Base-by-base conservation (phyloP, 2,329 filamentous ascomycete genomes). In the Rugonectria rugulosa region DNA sequence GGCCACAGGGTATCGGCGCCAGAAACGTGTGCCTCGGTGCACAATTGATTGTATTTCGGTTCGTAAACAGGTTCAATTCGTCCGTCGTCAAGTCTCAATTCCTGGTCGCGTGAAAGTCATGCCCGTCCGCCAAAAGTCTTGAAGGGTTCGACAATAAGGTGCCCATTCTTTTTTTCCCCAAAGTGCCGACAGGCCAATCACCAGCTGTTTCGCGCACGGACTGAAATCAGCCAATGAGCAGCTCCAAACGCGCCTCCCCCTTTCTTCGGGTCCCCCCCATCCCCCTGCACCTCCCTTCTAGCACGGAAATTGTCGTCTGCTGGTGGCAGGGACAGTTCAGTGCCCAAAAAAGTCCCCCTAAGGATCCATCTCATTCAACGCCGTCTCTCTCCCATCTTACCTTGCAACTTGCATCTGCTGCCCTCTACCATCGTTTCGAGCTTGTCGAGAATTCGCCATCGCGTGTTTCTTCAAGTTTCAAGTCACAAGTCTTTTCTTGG, bases 281-380 rank as follows among this genome's bases (percentile, higher is more conserved):
- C 73, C 75, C 70, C 61, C 64, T 68, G 65, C 61, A 69, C 70
- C 66, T 71, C 66, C 68, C 71, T 68, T 70, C 63, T 62, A 68
- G 68, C 61, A 74, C 66, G 73, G 77, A 81, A 81, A 81, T 80
- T 81, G 76, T 77, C 75, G 70, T 73, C 74, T 77, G 72, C 71
- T 73, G 73, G 71, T 71, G 72, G 72, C 71, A 73, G 70, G 71
- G 72, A 64, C 55, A 63, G 66, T 57, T 63, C 69, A 68, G 67
- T 68, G 70, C 69, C 69, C 70, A 66, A 74, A 74, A 76, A 75
- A 71, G 75, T 73, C 71, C 73, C 70, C 72, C 67, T 71, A 70
- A n/a, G 65, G 59, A 66, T 65, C 57, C 56, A 59, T n/a, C n/a
- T n/a, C n/a, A n/a, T 65, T 59, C 61, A 46, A 67, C 62, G 59